These are phyloP conservation scores for Penicillium olsonii DNA, from an alignment of 2,329 filamentous ascomycete genomes.

Conservation along the genomic window DNA sequence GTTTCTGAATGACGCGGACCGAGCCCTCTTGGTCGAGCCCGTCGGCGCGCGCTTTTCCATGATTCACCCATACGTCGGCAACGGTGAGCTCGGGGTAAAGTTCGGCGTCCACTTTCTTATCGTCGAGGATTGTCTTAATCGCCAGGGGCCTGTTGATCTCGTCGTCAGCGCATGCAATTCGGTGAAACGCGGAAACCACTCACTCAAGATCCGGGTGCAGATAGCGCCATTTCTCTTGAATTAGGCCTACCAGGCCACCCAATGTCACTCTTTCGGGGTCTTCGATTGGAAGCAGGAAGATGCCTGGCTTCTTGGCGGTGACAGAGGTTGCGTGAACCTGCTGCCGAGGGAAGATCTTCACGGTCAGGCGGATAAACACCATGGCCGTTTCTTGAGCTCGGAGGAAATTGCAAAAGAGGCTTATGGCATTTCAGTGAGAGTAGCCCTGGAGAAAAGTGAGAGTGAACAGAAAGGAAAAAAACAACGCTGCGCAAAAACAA, in stretches of 20 bases:
- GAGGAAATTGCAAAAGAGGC: no score
- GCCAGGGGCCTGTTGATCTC: constrained; percentile 30
- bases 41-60: constrained; percentile 35
- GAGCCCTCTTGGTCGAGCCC: constrained; percentile 37
- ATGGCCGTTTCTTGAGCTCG: constrained; percentile 17
- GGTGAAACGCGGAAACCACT: constrained; percentile 14
- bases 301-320: constrained; percentile 21
- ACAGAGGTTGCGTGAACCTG: constrained; percentile 18
- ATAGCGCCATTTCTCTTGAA: constrained; percentile 36
- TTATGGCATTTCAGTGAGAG: no score
- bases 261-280: constrained; percentile 35
- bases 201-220: constrained; percentile 35
- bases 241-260: constrained; percentile 32
- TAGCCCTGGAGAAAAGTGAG: no score
- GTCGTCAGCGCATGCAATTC: constrained; percentile 3
- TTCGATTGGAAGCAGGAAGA: constrained; percentile 34
- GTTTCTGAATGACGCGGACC: constrained; percentile 38
- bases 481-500: constrained; percentile 3
- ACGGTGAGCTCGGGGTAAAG: constrained; percentile 37
- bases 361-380: constrained; percentile 40
- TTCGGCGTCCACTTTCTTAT: constrained; percentile 33
- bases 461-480: not conserved
- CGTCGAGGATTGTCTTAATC: constrained; percentile 42
- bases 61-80: constrained; percentile 42
- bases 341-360: constrained; percentile 36